Evolutionary conservation across 768 basidiomycete species (phyloP).

Genomic region (Lentinula sp.): DNA sequence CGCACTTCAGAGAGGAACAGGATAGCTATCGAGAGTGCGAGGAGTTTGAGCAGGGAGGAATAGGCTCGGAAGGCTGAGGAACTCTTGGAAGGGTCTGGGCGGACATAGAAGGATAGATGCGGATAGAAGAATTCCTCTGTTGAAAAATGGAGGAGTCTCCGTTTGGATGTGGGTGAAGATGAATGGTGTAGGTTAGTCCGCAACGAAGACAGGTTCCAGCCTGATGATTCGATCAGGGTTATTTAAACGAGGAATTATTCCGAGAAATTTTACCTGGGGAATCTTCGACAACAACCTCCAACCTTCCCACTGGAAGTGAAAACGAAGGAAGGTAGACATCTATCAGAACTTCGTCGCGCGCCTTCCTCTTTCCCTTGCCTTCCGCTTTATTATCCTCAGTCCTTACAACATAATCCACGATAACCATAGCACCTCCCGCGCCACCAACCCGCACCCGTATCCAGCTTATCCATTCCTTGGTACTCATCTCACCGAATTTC

Average conservation of each 20-base stretch:
- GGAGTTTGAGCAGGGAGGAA: background rate
- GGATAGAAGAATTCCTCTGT: slow-evolving; percentile 56
- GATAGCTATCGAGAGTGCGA: background rate
- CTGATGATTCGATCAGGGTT: background rate
- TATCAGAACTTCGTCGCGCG: slow-evolving; percentile 22
- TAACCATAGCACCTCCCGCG: slow-evolving; percentile 39
- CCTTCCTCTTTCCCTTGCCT: slow-evolving; percentile 32
- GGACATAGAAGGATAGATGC: slow-evolving; percentile 25
- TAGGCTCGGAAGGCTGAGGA: background rate
- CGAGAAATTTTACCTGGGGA: slow-evolving; percentile 38
- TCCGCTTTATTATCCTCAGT: slow-evolving; percentile 18
- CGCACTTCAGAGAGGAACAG: background rate
- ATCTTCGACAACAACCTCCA: slow-evolving; percentile 56
- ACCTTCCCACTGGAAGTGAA: slow-evolving; percentile 55
- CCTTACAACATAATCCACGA: slow-evolving; percentile 66
- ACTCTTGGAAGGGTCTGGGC: background rate
- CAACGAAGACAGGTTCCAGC: slow-evolving; percentile 33
- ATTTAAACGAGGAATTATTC: background rate
- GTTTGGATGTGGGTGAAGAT: slow-evolving; percentile 21
- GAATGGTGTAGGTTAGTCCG: slow-evolving; percentile 55
- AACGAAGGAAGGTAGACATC: slow-evolving; percentile 68
- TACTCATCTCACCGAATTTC: slow-evolving; percentile 44
- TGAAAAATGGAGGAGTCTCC: slow-evolving; percentile 48
- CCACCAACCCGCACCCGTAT: slow-evolving; percentile 51
- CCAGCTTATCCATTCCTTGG: slow-evolving; percentile 33